Conservation (phyloP, 2,329 filamentous ascomycete species). For the Alternaria viburni region DNA sequence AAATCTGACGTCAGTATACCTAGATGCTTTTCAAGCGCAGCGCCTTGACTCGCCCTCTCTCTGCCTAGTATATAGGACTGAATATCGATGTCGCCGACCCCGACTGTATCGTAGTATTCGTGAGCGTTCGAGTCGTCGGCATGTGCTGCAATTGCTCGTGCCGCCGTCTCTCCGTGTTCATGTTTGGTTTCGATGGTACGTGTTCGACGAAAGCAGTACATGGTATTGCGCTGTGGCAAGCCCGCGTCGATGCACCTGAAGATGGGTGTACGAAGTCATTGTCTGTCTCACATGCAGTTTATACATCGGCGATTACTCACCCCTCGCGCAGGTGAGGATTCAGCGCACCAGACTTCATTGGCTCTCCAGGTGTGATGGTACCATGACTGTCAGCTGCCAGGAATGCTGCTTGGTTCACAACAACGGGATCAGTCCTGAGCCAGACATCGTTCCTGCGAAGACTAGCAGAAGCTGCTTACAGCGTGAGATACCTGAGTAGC, state of each 20-base stretch:
- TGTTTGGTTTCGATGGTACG: not conserved
- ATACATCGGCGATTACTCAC: too few relatives aligned
- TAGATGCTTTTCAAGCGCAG: too few relatives aligned
- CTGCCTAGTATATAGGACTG: not conserved
- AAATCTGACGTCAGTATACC: not conserved
- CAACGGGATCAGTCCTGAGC: accelerated
- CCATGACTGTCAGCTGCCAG: accelerated
- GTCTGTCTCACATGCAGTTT: too few relatives aligned
- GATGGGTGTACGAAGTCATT: too few relatives aligned
- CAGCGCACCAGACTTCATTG: not conserved
- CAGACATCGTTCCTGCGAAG: not conserved
- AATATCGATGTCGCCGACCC: not conserved
- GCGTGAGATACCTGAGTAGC: accelerated
- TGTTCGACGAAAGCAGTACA: not conserved
- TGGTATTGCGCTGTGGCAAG: not conserved
- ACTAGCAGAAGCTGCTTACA: accelerated
- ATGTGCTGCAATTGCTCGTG: not conserved
- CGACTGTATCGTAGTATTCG: not conserved
- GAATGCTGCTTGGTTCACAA: not conserved
- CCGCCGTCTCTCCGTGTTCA: not conserved
- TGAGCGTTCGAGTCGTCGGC: not conserved
- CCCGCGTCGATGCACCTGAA: not conserved
- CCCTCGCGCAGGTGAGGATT: not conserved
- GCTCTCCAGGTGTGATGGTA: not conserved
- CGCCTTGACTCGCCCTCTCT: not conserved